Percentiles rank a stretch among this genome's conserved stretches.
Evolutionary conservation across 345 rosid genomes (phyloP).

Genomic region (Brassica rapa): DNA sequence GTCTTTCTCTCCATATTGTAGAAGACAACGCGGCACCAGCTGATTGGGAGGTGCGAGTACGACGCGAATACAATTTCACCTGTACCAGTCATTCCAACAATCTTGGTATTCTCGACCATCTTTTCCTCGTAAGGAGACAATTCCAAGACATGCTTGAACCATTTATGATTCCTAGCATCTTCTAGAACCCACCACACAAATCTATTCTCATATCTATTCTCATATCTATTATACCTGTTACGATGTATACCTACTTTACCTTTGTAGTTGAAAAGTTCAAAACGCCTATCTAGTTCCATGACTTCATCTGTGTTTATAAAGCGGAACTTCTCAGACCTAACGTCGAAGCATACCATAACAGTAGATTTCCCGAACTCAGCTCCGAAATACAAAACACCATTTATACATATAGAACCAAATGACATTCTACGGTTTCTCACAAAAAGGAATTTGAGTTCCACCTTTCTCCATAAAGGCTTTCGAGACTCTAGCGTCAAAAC

Average conservation of each 20-base stretch:
- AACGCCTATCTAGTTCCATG: background rate
- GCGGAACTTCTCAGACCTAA: background rate
- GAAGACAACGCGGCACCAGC: too few species aligned
- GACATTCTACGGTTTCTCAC: too few species aligned
- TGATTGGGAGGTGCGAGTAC: too few species aligned
- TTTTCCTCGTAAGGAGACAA: background rate
- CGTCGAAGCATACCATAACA: background rate
- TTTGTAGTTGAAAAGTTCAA: background rate
- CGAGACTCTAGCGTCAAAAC: slow-evolving; percentile 8
- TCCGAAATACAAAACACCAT: slow-evolving; percentile 6
- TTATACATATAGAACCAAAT: background rate
- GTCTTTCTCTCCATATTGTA: too few species aligned
- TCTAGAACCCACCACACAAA: background rate
- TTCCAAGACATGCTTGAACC: background rate
- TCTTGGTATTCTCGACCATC: background rate
- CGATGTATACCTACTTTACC: background rate
- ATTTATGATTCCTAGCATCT: background rate
- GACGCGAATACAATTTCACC: background rate
- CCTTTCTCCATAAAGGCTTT: background rate
- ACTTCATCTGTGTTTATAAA: background rate
- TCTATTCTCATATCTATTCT: background rate
- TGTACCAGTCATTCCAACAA: background rate
- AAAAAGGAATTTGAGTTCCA: background rate
- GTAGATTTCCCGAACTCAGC: rapidly evolving
- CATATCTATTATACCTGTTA: too few species aligned